Percentiles rank a stretch among this genome's conserved stretches.
phyloP scores from a whole-genome alignment of 257 asterid species.

The Solanum piurae region DNA sequence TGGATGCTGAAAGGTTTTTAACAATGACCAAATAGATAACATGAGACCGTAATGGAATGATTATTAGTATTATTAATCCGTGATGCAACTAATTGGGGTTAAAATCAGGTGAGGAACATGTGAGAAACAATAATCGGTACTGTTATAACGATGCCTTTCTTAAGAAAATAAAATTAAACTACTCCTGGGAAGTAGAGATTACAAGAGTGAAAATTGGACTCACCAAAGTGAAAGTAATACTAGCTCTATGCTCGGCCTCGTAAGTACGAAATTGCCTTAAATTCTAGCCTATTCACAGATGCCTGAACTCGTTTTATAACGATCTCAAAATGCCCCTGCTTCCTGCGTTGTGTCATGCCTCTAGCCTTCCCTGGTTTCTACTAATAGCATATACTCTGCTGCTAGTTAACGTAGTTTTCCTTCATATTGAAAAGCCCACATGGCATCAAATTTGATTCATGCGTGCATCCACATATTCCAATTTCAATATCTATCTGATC shows the following conservation, averaged over 20 bases:
- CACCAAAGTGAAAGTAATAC: neutral
- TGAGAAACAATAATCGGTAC: neutral
- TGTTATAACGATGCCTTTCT: neutral
- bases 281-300: neutral
- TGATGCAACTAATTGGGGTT: neutral
- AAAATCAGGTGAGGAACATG: neutral
- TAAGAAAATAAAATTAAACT: neutral
- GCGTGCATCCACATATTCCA: neutral
- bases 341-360: neutral
- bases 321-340: neutral
- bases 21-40: neutral
- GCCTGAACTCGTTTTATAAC: neutral
- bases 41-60: neutral
- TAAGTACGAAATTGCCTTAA: neutral
- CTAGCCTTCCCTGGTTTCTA: neutral
- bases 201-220: neutral
- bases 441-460: neutral
- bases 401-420: neutral
- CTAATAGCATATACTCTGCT: neutral
- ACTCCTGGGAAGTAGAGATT: neutral
- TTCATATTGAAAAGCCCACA: neutral
- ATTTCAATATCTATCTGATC: neutral
- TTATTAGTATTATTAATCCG: neutral
- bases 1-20: neutral
- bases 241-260: neutral